Percentiles rank a stretch among this genome's conserved stretches.
Evolutionary conservation across 352 stramenopile genomes (phyloP).

Genomic region (Pythium phragmitis): DNA sequence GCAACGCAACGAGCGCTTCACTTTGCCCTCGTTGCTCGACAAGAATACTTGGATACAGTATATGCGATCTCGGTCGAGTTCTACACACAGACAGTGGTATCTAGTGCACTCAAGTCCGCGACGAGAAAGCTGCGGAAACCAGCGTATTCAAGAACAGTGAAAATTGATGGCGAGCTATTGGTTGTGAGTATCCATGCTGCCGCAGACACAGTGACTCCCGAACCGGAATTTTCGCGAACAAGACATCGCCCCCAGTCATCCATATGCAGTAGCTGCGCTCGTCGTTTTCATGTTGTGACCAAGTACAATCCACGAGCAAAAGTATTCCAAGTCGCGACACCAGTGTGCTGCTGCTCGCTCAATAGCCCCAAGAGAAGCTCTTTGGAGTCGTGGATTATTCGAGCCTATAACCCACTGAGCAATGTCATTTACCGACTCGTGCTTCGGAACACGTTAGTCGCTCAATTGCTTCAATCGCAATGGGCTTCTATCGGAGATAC

Average conservation of each 20-base stretch:
- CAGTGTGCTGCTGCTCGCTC: slow-evolving; percentile 49
- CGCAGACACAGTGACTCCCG: slow-evolving; percentile 19
- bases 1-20: slow-evolving; percentile 33
- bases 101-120: slow-evolving; percentile 33
- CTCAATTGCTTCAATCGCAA: slow-evolving; percentile 26
- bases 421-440: slow-evolving; percentile 52
- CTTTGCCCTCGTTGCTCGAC: slow-evolving; percentile 31
- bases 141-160: slow-evolving; percentile 42
- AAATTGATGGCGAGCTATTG: slow-evolving; percentile 57
- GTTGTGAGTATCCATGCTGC: slow-evolving; percentile 59
- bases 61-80: slow-evolving; percentile 30
- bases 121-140: slow-evolving; percentile 36
- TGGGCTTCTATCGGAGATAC: neutral
- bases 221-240: neutral
- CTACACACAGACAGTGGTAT: slow-evolving; percentile 31
- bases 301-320: slow-evolving; percentile 27
- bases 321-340: slow-evolving; percentile 33
- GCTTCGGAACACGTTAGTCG: slow-evolving; percentile 44
- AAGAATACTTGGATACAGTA: slow-evolving; percentile 34
- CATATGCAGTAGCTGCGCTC: slow-evolving; percentile 49
- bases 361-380: slow-evolving; percentile 18
- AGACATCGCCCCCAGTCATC: neutral
- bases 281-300: slow-evolving; percentile 40
- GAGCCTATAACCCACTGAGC: slow-evolving; percentile 59
- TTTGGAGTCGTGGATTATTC: slow-evolving; percentile 42